phyloP scores from a whole-genome alignment of 305 asterid genomes.

The Fraxinus angustifolia region DNA sequence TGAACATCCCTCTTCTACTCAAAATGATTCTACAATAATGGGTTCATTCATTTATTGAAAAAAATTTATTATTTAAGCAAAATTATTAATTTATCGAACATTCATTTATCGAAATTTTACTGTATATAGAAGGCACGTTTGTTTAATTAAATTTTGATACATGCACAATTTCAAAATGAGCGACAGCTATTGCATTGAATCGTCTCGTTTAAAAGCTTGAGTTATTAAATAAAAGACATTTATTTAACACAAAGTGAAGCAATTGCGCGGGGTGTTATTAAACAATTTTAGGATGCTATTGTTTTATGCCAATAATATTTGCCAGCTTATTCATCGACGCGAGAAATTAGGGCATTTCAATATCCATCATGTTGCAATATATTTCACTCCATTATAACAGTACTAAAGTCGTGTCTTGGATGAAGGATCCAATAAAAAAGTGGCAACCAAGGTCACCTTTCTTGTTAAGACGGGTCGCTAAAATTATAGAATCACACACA shows the following conservation, averaged over 20 bases:
- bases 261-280: not conserved
- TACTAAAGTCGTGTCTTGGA: not conserved
- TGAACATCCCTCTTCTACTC: too few species aligned
- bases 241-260: not conserved
- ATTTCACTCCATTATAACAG: too few species aligned
- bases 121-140: not conserved
- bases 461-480: not conserved
- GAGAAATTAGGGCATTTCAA: not conserved
- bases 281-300: not conserved
- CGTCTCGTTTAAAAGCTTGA: not conserved
- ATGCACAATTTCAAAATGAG: not conserved
- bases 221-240: too few species aligned
- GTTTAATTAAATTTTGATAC: too few species aligned
- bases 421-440: not conserved
- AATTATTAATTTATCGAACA: too few species aligned
- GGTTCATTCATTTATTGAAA: too few species aligned
- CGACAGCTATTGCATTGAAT: not conserved
- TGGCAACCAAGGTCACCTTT: not conserved
- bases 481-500: not conserved
- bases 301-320: not conserved
- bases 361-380: not conserved
- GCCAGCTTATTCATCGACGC: not conserved
- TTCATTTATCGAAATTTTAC: too few species aligned
- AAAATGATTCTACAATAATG: too few species aligned
- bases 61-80: too few species aligned